A percentile compares a stretch with the other conserved stretches of the same genome.
Conservation (phyloP, 495 filamentous ascomycete genomes). For the Cercophora newfieldiana region DNA sequence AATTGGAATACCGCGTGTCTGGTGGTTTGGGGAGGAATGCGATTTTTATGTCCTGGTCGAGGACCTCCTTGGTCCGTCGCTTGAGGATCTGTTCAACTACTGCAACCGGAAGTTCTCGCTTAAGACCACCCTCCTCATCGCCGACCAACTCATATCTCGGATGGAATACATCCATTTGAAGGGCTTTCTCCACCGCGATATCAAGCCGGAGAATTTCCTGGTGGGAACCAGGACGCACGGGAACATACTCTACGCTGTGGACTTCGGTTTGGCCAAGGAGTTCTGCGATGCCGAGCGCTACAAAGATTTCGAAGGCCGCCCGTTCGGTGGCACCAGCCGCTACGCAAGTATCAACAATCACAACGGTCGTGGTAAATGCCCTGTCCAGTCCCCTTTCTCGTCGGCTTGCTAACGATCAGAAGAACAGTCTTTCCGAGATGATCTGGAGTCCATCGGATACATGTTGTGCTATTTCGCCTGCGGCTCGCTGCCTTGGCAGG, state of each 20-base stretch:
- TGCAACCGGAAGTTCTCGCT: conserved; percentile 36
- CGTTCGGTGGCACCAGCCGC: conserved; percentile 20
- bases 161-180: conserved; percentile 34
- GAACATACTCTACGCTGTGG: conserved; percentile 36
- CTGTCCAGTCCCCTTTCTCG: background rate
- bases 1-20: conserved; percentile 33
- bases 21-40: conserved; percentile 29
- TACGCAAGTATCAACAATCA: conserved; percentile 38
- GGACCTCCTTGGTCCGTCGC: conserved; percentile 39
- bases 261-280: conserved; percentile 34
- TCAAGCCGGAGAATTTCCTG: conserved; percentile 42
- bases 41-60: conserved; percentile 36
- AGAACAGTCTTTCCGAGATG: conserved; percentile 40
- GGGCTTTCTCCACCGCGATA: conserved; percentile 37
- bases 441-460: conserved; percentile 47
- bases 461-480: conserved; percentile 39
- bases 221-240: conserved; percentile 36
- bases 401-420: conserved; percentile 24
- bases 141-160: conserved; percentile 34
- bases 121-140: conserved; percentile 39
- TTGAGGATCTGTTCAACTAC: conserved; percentile 37
- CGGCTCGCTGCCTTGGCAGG: conserved; percentile 44
- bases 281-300: conserved; percentile 14
- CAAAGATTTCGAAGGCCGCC: conserved; percentile 13
- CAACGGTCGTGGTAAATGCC: conserved; percentile 31